Evolutionary conservation across 2,329 filamentous ascomycete species (phyloP).

Genomic region (Fusarium praegraminearum): DNA sequence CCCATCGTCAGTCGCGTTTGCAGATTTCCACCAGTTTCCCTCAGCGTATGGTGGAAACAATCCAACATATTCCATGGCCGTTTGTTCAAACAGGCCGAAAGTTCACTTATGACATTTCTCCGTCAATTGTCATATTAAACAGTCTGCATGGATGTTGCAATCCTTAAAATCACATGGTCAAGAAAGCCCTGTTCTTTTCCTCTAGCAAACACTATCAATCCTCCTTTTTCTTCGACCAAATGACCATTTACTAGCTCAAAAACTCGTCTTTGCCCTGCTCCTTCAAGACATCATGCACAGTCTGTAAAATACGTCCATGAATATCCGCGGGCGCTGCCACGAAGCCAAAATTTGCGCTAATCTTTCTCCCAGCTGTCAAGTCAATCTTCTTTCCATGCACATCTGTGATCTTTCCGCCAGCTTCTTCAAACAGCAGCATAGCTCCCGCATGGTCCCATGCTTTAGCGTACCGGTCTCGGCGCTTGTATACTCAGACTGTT

Average conservation of each 20-base stretch:
- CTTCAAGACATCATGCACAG: slow-evolving; percentile 80
- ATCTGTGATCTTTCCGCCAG: slow-evolving; percentile 67
- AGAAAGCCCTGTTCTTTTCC: not conserved
- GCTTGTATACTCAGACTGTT: slow-evolving; percentile 68
- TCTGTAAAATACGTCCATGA: slow-evolving; percentile 65
- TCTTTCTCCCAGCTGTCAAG: slow-evolving; percentile 60
- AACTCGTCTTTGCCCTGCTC: slow-evolving; percentile 49
- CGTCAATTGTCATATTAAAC: not conserved
- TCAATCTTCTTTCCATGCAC: slow-evolving; percentile 65
- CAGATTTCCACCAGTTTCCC: not conserved
- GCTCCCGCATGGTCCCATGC: slow-evolving; percentile 72
- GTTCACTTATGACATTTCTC: not conserved
- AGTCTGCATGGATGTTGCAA: not conserved
- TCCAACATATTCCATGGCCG: not conserved
- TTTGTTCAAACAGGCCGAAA: not conserved
- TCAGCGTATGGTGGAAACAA: not conserved
- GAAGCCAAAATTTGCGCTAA: slow-evolving; percentile 66
- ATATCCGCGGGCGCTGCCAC: slow-evolving; percentile 62
- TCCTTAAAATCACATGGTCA: not conserved
- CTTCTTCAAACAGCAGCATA: slow-evolving; percentile 69
- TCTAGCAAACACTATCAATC: not conserved
- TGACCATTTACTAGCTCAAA: slow-evolving; percentile 13
- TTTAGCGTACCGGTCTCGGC: slow-evolving; percentile 62
- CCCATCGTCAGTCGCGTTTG: not conserved
- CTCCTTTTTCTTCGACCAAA: accelerated